Conservation (phyloP, 2,329 filamentous ascomycete species). For the Aaosphaeria pasadenensis region DNA sequence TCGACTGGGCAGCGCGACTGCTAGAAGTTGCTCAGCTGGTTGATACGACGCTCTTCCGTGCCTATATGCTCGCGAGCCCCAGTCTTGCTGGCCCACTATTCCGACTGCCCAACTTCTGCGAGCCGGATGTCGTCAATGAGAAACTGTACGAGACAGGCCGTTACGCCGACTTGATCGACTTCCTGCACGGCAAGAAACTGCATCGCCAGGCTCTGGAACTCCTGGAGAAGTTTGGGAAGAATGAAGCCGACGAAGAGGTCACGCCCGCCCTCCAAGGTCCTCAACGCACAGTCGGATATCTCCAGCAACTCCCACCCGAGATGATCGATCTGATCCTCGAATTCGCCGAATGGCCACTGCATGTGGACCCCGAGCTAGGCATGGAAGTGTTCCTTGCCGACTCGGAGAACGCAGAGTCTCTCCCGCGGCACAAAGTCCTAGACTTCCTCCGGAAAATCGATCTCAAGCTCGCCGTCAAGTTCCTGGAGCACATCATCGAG, state of each 20-base stretch:
- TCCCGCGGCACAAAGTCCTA: slow-evolving; percentile 75
- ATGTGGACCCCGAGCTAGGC: slow-evolving; percentile 66
- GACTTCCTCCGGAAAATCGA: slow-evolving; percentile 71
- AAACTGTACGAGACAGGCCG: slow-evolving; percentile 83
- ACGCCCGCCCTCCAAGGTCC: slow-evolving; percentile 69
- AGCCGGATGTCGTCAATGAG: slow-evolving; percentile 91
- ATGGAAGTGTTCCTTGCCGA: slow-evolving; percentile 95
- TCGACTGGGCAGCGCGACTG: slow-evolving; percentile 68
- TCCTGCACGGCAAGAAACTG: slow-evolving; percentile 91
- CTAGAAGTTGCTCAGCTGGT: slow-evolving; percentile 77
- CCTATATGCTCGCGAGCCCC: slow-evolving; percentile 90
- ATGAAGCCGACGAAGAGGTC: slow-evolving; percentile 45
- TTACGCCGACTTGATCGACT: slow-evolving; percentile 95
- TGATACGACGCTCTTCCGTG: slow-evolving; percentile 90
- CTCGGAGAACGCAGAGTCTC: slow-evolving; percentile 87
- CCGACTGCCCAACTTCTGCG: slow-evolving; percentile 94
- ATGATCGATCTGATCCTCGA: slow-evolving; percentile 89
- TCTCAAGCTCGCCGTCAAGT: slow-evolving; percentile 68
- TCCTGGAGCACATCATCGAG: slow-evolving; percentile 85
- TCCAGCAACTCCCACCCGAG: slow-evolving; percentile 84
- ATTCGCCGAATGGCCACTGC: slow-evolving; percentile 84
- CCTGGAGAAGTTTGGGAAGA: slow-evolving; percentile 73
- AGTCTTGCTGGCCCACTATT: slow-evolving; percentile 85
- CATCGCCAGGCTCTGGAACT: slow-evolving; percentile 84
- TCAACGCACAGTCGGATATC: slow-evolving; percentile 77